phyloP scores from a whole-genome alignment of 2,329 filamentous ascomycete species.

The Sodiomyces alkalinus region DNA sequence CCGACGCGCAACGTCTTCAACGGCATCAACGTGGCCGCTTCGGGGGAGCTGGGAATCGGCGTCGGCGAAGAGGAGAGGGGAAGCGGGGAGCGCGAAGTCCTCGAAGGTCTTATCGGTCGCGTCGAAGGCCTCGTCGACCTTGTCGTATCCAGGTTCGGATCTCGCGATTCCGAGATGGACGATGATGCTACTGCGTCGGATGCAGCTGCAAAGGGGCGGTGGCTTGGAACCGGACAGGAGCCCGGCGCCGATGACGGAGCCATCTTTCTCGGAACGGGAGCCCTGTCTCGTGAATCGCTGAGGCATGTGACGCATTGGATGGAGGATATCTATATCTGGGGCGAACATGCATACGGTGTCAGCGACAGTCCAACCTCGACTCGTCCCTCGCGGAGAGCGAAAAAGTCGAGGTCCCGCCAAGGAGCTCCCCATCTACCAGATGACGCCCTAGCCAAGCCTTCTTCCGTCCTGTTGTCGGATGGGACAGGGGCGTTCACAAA shows the following conservation, averaged over 20 bases:
- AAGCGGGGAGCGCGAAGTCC: conserved; percentile 81
- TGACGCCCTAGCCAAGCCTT: background rate
- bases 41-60: conserved; percentile 82
- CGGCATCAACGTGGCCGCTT: conserved; percentile 75
- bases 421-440: background rate
- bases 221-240: conserved; percentile 59
- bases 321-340: conserved; percentile 74
- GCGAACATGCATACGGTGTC: conserved; percentile 72
- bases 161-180: conserved; percentile 13
- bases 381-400: conserved; percentile 31
- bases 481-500: too few relatives aligned
- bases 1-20: conserved; percentile 66
- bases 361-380: conserved; percentile 60
- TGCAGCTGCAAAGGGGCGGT: conserved; percentile 22
- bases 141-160: conserved; percentile 72
- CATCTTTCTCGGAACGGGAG: conserved; percentile 70
- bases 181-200: conserved; percentile 15
- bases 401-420: conserved; percentile 10
- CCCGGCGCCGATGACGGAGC: conserved; percentile 64
- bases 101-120: conserved; percentile 71
- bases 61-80: conserved; percentile 93
- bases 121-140: conserved; percentile 79
- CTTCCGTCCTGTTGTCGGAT: too few relatives aligned
- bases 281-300: conserved; percentile 55
- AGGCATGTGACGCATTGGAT: conserved; percentile 70